Percentiles rank a stretch among this genome's conserved stretches.
Conservation (phyloP, 805 yeast species). For the Metschnikowia matae region DNA sequence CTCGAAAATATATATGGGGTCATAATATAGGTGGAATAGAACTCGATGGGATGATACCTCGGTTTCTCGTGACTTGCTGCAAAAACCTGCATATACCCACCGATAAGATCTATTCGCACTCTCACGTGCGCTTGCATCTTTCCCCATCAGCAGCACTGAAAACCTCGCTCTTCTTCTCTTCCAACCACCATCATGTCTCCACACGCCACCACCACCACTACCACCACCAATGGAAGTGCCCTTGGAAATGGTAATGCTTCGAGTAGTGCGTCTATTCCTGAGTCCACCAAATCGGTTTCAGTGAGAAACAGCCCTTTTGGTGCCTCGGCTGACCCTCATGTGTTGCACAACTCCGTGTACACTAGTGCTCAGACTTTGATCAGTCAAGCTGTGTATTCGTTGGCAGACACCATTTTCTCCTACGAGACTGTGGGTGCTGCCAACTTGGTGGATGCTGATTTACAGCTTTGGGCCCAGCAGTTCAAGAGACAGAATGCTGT, state of each 20-base stretch:
- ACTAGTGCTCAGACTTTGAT: slow-evolving; percentile 54
- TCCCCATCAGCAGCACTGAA: slow-evolving; percentile 1
- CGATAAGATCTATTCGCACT: slow-evolving; percentile 2
- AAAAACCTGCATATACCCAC: not conserved
- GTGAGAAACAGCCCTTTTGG: slow-evolving; percentile 50
- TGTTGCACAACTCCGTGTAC: slow-evolving; percentile 45
- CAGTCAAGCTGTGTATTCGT: slow-evolving; percentile 50
- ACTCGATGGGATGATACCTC: not conserved
- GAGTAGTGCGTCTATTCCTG: slow-evolving; percentile 6
- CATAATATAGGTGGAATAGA: too few species aligned
- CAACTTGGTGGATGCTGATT: slow-evolving; percentile 54
- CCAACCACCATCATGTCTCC: slow-evolving; percentile 8
- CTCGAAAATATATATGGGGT: too few species aligned
- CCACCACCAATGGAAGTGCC: not conserved
- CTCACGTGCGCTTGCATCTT: slow-evolving; percentile 15
- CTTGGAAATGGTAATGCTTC: not conserved
- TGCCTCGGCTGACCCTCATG: slow-evolving; percentile 51
- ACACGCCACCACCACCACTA: slow-evolving; percentile 5
- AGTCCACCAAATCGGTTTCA: slow-evolving; percentile 10
- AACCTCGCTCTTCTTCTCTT: not conserved
- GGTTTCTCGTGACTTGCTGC: slow-evolving; percentile 1
- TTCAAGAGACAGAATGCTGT: slow-evolving; percentile 47
- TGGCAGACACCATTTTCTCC: slow-evolving; percentile 55
- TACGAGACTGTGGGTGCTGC: slow-evolving; percentile 58
- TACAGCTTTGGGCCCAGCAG: slow-evolving; percentile 56